Evolutionary conservation across 2,329 filamentous ascomycete genomes (phyloP), one percentile per base, ranked within the genome.

Genomic region (Penicillium sp.): DNA sequence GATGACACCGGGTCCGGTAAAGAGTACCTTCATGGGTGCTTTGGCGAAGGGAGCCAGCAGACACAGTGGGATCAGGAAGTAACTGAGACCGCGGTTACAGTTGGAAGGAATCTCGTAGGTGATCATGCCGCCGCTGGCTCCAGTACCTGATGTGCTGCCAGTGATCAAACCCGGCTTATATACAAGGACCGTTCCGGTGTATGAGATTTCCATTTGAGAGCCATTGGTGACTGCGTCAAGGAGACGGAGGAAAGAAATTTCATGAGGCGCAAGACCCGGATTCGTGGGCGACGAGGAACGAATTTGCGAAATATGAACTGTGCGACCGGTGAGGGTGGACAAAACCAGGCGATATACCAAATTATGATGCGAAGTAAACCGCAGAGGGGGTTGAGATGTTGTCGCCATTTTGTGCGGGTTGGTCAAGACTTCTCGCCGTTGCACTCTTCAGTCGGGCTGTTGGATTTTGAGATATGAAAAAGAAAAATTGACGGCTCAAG

Each of bases 211-310:
- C 77, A 97, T 91, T 52, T 89, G 86, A 54, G 89, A 90, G 76
- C 94, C 94, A 79, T 99, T 99, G 68, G 94, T 99, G 66, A 99
- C 82, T 63, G 90, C 84, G 74, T 97, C 94, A 68, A 99, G 86
- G 16, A 99, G 88, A 53, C 94, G 92, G 30, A 99, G 83, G 74
- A 99, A 93, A 43, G 94, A 97, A 67, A 97, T 87, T 76, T 99
- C 94, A 78, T 96, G 89, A 45, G 91, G 87, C 50, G 90, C 88
- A 51, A 99, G 88, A 67, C 94, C 94, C 1, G 94, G 92, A 66
- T 89, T 87, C 38, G 90, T 92, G 43, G 89, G 87, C 39, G 91
- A 96, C 14, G 88, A 85, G 61, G 90, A 86, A 67, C 94, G 90
- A 77, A 99, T 97, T 74, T 94, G 89, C 49, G 93, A 94, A 71